Evolutionary conservation across 2,329 filamentous ascomycete species (phyloP), one percentile per base, ranked within the genome.

Genomic region (Ophiobolus disseminans): DNA sequence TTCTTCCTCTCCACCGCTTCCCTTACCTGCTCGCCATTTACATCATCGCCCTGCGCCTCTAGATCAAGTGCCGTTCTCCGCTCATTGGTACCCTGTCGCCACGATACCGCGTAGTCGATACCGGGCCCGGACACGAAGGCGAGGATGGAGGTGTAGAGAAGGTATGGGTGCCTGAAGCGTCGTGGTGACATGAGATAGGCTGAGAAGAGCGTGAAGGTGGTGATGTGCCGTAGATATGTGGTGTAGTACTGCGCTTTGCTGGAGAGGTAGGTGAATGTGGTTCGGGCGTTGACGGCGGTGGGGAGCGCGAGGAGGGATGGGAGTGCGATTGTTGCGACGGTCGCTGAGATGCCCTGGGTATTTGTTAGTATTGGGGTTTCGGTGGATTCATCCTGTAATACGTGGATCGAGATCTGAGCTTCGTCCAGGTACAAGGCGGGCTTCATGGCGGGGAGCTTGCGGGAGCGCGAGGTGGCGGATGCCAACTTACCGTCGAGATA

Each of bases 261-360:
- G 55, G 83, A 82, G 51, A 95, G 82, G 65, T 85, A 84, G 58
- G 82, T 77, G 31, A 73, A 70, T 40, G 76, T 71, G 44, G 66
- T 64, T 70, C 95, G 86, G 62, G 89, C 86, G 67, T 86, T 85
- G 48, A 82, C 78, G 39, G 92, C 88, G 41, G 89, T 90, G 8
- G 91, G 89, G 39, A 97, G 88, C 45, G 85, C 83, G 62, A 93
- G 85, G 46, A 97, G 86, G 5, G 89, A 83, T 14, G 93, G 92
- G 50, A 96, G 83, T 20, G 90, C 86, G 57, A 95, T 78, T 50
- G 85, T 84, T 17, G 88, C 88, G 62, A 94, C 83, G 38, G 91
- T 88, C 77, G 93, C 95, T 41, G 92, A 96, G 50, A 94, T 83
- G 73, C 93, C 93, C 93, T 97, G 65, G 40, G 10, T 26, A 9